Base-by-base conservation (phyloP, 140 eudicot genomes). In the Oenanthe javanica region DNA sequence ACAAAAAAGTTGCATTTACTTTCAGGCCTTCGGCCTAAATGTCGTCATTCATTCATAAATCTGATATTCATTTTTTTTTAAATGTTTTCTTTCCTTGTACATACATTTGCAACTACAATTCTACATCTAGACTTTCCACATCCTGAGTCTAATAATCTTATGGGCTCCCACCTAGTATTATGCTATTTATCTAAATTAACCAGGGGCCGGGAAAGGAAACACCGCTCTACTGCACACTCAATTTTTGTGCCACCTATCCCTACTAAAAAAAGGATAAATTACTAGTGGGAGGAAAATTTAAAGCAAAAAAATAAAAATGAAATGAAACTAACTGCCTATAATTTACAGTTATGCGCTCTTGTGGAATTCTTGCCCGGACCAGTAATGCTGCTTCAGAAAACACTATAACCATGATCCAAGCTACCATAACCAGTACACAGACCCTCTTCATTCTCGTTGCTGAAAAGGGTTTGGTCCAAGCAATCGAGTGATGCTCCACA, bases 401-500 rank as follows among this genome's bases (percentile, higher is more conserved):
- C 85, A 40, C 80, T 83, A 82, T 84, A 92, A 85, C 97, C 97
- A 89, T 3, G 97, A 90, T 85, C 91, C 81, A 90, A 81, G 79
- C 91, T 93, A 54, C 91, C 93, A 50, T 91, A 90, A 40, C 99
- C 99, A 0, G 99, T 95, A 91, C 99, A 95, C 54, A 88, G 81
- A 80, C 88, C 97, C 59, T 88, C 90, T 2, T 87, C 90, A 54
- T 90, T 81, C 50, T 81, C 85, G 51, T 89, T 88, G 80, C 99
- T 92, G 81, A 95, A 95, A 6, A 95, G 96, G 70, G 99, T 95
- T 84, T 92, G 97, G 79, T 95, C 99, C 6, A 94, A 89, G 82
- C 97, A 95, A 51, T 95, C 99, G 7, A 95, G 91, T 19, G 97
- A 88, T 45, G 99, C 99, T 42, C 99, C 99, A 49, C 99, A 95